phyloP scores from a whole-genome alignment of 495 filamentous ascomycete species.

The Aspergillus indologenus region DNA sequence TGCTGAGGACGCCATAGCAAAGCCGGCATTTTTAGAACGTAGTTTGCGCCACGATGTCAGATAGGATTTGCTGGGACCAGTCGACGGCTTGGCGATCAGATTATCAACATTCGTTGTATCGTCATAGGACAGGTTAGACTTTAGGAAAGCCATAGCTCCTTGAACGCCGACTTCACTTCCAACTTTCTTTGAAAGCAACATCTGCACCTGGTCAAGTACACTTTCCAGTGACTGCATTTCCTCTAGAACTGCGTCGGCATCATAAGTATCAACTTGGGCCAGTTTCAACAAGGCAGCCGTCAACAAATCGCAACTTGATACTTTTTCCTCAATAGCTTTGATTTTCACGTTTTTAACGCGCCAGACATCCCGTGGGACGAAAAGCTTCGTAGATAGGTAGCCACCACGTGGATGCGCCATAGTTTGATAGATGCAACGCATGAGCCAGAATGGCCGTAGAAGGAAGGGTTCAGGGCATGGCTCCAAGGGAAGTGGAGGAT shows the following conservation, averaged over 20 bases:
- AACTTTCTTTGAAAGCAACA: conserved; percentile 72
- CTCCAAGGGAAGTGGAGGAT: conserved; percentile 73
- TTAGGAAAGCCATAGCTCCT: conserved; percentile 63
- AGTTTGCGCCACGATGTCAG: conserved; percentile 76
- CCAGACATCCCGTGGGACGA: conserved; percentile 92
- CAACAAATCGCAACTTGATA: conserved; percentile 86
- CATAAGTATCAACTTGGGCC: conserved; percentile 75
- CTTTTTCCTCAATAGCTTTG: conserved; percentile 87
- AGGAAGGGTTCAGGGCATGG: conserved; percentile 85
- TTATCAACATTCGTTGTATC: conserved; percentile 39
- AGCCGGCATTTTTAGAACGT: conserved; percentile 79
- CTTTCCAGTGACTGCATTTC: conserved; percentile 93
- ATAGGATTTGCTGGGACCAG: conserved; percentile 63
- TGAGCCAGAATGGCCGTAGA: conserved; percentile 92
- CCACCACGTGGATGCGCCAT: conserved; percentile 87
- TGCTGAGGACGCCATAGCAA: conserved; percentile 34
- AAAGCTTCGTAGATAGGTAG: conserved; percentile 85
- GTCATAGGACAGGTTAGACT: conserved; percentile 50
- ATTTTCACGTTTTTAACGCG: conserved; percentile 90
- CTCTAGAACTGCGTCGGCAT: conserved; percentile 86
- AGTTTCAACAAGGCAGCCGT: conserved; percentile 87
- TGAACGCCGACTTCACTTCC: conserved; percentile 87
- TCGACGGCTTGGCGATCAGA: conserved; percentile 51
- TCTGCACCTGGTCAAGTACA: conserved; percentile 81
- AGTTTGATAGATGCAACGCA: conserved; percentile 89